phyloP scores from a whole-genome alignment of 1,284 basidiomycete species.

The Kwoniella shivajii region DNA sequence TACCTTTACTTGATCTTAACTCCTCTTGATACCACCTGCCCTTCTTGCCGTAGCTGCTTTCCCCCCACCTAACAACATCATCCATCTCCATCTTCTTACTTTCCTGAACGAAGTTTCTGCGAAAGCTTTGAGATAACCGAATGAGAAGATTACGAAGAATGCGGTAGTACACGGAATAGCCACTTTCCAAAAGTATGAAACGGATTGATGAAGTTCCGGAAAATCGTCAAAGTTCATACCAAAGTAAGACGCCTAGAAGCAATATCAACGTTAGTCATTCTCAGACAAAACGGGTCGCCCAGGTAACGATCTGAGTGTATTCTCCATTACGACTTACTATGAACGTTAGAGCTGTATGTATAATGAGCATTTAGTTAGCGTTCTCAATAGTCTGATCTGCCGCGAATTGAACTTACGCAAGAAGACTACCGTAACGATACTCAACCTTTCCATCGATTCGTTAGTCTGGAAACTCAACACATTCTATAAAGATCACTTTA shows the following conservation, averaged over 20 bases:
- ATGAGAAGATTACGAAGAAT: constrained; percentile 53
- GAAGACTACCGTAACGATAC: constrained; percentile 55
- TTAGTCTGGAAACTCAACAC: constrained; percentile 53
- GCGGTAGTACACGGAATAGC: constrained; percentile 45
- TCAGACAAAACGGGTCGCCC: no score
- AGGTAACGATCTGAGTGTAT: neutral
- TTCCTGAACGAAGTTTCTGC: constrained; percentile 35
- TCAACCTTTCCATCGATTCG: constrained; percentile 53
- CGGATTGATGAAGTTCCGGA: constrained; percentile 35
- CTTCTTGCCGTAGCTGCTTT: neutral
- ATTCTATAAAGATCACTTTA: constrained; percentile 28
- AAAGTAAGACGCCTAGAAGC: constrained; percentile 33
- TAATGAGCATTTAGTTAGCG: no score
- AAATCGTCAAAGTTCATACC: constrained; percentile 51
- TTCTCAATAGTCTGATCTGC: neutral
- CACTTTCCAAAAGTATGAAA: constrained; percentile 52
- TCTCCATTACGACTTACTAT: constrained; percentile 18
- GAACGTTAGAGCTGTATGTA: constrained; percentile 36
- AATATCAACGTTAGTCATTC: no score
- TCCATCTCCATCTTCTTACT: constrained; percentile 32
- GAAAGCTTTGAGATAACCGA: constrained; percentile 39
- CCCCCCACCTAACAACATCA: constrained; percentile 19
- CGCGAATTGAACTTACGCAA: constrained; percentile 41
- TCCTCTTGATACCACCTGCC: neutral
- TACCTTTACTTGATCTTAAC: neutral